Conservation (phyloP, 2,329 filamentous ascomycete genomes). For the Fusarium sterilihyphosum region DNA sequence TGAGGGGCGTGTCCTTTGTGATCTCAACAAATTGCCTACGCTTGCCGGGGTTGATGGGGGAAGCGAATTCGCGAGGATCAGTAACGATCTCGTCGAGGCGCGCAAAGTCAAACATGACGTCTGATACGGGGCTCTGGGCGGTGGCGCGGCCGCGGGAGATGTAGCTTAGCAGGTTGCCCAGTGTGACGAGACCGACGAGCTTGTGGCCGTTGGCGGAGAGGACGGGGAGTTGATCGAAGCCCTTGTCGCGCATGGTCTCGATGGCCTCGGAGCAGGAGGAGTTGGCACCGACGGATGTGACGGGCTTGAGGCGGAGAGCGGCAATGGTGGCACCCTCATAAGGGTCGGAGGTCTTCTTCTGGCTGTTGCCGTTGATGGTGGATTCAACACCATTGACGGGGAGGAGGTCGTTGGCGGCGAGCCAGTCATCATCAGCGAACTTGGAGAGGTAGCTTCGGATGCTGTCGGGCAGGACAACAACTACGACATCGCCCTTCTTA, state of each 20-base stretch:
- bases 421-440: conserved; percentile 99
- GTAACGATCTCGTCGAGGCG: conserved; percentile 89
- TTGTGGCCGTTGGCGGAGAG: conserved; percentile 73
- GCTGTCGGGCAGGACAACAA: conserved; percentile 93
- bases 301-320: conserved; percentile 88
- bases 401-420: conserved; percentile 93
- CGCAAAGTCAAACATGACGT: conserved; percentile 97
- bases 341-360: conserved; percentile 66
- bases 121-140: conserved; percentile 76
- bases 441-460: conserved; percentile 98
- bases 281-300: conserved; percentile 81
- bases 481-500: conserved; percentile 84
- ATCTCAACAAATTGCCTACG: conserved; percentile 90
- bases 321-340: conserved; percentile 83
- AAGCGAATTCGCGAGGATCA: conserved; percentile 76
- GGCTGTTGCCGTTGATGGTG: conserved; percentile 51
- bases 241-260: conserved; percentile 97
- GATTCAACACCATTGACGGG: conserved; percentile 65
- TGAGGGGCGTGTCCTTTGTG: conserved; percentile 86
- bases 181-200: conserved; percentile 91
- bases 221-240: conserved; percentile 97
- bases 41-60: conserved; percentile 49
- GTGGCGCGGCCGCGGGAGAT: conserved; percentile 85
- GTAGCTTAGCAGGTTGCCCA: conserved; percentile 93
- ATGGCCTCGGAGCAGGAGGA: conserved; percentile 86